Evolutionary conservation across 768 basidiomycete genomes (phyloP).

Genomic region (Lactifluus volemus): DNA sequence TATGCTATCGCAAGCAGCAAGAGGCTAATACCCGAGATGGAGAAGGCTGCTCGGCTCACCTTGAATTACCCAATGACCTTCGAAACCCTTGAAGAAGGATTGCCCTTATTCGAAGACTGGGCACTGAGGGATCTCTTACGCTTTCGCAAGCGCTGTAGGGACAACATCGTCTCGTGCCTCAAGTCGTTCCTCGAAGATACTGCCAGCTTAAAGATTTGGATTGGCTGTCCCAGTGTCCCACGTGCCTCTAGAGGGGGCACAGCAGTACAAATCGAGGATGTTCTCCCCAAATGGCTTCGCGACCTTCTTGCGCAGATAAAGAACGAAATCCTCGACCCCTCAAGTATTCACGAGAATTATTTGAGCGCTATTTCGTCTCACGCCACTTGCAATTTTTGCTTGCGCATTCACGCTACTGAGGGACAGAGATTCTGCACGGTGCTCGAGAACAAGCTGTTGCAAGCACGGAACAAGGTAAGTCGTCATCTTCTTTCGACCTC

Average conservation of each 20-base stretch:
- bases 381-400: not conserved
- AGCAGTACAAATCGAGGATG: not conserved
- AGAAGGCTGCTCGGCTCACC: not conserved
- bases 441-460: not conserved
- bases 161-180: not conserved
- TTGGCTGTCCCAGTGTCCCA: not conserved
- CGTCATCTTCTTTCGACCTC: not conserved
- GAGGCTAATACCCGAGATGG: not conserved
- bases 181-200: not conserved
- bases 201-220: not conserved
- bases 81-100: not conserved
- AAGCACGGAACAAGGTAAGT: not conserved
- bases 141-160: not conserved
- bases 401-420: not conserved
- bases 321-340: not conserved
- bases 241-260: no score
- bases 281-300: not conserved
- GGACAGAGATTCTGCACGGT: not conserved
- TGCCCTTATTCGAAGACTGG: not conserved
- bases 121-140: not conserved
- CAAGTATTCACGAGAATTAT: not conserved
- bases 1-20: constrained; percentile 14
- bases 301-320: not conserved
- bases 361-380: not conserved
- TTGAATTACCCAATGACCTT: constrained; percentile 1